These are phyloP conservation scores for Penicillium sp. DNA, from an alignment of 2,329 filamentous ascomycete genomes.

Conservation along the genomic window DNA sequence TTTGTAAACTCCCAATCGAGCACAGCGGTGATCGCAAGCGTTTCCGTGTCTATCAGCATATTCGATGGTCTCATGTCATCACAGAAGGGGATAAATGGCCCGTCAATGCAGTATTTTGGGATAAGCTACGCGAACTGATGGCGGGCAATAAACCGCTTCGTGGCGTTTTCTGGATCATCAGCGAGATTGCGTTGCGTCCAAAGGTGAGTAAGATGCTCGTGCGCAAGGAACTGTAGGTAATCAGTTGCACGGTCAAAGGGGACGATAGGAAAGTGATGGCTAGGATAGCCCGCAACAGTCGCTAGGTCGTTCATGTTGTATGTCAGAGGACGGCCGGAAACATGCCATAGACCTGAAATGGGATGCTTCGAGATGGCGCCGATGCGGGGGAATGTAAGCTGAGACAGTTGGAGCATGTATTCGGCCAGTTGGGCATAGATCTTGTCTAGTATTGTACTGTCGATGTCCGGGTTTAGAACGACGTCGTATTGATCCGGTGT, in stretches of 20 bases:
- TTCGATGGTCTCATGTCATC: too few species aligned
- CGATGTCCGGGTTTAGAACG: slow-evolving; percentile 19
- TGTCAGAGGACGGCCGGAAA: slow-evolving; percentile 34
- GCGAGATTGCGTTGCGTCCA: slow-evolving; percentile 28
- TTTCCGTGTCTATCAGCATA: too few species aligned
- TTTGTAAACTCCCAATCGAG: too few species aligned
- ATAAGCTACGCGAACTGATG: too few species aligned
- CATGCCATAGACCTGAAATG: slow-evolving; percentile 28
- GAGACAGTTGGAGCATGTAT: slow-evolving; percentile 29
- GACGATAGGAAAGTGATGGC: slow-evolving; percentile 24
- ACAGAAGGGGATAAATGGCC: too few species aligned
- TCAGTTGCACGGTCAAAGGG: slow-evolving; percentile 29
- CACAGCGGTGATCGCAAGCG: too few species aligned
- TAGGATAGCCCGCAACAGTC: slow-evolving; percentile 29
- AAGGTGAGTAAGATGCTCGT: slow-evolving; percentile 25
- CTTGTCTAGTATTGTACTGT: slow-evolving; percentile 17
- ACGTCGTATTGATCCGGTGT: too few species aligned
- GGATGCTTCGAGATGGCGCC: slow-evolving; percentile 33
- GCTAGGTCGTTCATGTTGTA: slow-evolving; percentile 40
- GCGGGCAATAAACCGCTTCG: too few species aligned
- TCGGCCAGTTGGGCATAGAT: slow-evolving; percentile 21
- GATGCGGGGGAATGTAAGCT: slow-evolving; percentile 27
- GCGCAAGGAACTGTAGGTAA: slow-evolving; percentile 28
- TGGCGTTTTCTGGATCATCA: too few species aligned
- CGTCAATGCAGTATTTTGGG: too few species aligned